Conservation (phyloP, 495 filamentous ascomycete species). For the Letharia columbiana region DNA sequence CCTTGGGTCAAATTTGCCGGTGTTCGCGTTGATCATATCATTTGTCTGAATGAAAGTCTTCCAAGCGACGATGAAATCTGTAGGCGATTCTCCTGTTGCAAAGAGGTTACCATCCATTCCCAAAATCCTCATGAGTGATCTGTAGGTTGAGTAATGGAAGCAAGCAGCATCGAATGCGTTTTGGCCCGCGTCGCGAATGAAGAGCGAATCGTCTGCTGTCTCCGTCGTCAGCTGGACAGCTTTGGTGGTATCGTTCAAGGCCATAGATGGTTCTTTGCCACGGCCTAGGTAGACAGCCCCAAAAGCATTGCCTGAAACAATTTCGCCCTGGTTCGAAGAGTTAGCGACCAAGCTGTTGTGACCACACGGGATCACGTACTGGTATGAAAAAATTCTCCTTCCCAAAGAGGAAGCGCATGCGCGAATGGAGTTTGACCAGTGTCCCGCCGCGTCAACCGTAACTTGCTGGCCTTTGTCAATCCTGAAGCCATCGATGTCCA, state of each 20-base stretch:
- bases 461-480: constrained; percentile 43
- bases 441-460: constrained; percentile 39
- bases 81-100: constrained; percentile 34
- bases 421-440: constrained; percentile 37
- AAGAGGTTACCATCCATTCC: constrained; percentile 41
- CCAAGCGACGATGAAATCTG: constrained; percentile 40
- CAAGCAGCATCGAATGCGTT: constrained; percentile 38
- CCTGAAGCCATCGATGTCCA: constrained; percentile 43
- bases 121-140: constrained; percentile 40
- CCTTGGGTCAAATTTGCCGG: constrained; percentile 42
- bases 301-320: constrained; percentile 34
- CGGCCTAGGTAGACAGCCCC: constrained; percentile 34
- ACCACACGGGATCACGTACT: not conserved
- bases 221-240: constrained; percentile 28
- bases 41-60: constrained; percentile 37
- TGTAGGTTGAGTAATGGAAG: constrained; percentile 45
- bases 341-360: not conserved
- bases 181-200: constrained; percentile 30
- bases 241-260: constrained; percentile 24
- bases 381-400: constrained; percentile 43
- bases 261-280: constrained; percentile 31
- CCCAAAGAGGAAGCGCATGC: constrained; percentile 35
- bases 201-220: constrained; percentile 23
- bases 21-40: constrained; percentile 42
- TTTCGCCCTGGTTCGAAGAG: constrained; percentile 29